A percentile compares a stretch with the other conserved stretches of the same genome.
Conservation (phyloP, 768 basidiomycete species). For the Boletales sp. region DNA sequence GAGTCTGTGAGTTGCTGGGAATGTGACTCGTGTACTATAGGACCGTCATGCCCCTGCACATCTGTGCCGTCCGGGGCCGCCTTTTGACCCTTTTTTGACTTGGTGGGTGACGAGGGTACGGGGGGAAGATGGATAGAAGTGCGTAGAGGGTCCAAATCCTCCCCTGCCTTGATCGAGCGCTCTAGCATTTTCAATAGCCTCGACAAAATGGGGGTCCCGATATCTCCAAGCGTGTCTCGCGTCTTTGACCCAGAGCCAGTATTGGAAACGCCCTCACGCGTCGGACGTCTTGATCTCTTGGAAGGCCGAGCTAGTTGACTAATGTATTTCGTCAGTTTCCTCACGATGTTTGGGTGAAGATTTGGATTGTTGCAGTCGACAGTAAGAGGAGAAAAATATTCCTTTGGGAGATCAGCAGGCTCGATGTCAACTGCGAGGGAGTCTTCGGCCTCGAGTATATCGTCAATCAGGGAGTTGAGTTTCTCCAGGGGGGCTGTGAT, state of each 20-base stretch:
- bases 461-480: constrained; percentile 70
- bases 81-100: constrained; percentile 48
- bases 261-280: constrained; percentile 34
- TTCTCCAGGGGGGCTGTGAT: constrained; percentile 66
- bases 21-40: constrained; percentile 4
- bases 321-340: constrained; percentile 69
- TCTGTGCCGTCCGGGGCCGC: constrained; percentile 2
- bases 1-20: constrained; percentile 37
- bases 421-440: constrained; percentile 55
- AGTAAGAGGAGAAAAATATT: constrained; percentile 64
- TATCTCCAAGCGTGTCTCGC: constrained; percentile 60
- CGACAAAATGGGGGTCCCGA: constrained; percentile 59
- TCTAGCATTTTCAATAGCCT: constrained; percentile 76
- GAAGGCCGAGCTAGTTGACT: constrained; percentile 62
- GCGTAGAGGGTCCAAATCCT: constrained; percentile 71
- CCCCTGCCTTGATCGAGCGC: constrained; percentile 70
- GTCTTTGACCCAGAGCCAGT: constrained; percentile 36
- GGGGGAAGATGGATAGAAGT: constrained; percentile 21
- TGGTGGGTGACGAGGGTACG: constrained; percentile 35
- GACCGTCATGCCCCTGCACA: not conserved
- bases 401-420: constrained; percentile 47
- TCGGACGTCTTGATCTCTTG: constrained; percentile 58
- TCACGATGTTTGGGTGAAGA: constrained; percentile 53
- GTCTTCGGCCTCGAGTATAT: constrained; percentile 83
- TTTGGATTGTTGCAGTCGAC: constrained; percentile 57